Conservation (phyloP, 2,329 filamentous ascomycete genomes). For the Botrytis sinoallii region DNA sequence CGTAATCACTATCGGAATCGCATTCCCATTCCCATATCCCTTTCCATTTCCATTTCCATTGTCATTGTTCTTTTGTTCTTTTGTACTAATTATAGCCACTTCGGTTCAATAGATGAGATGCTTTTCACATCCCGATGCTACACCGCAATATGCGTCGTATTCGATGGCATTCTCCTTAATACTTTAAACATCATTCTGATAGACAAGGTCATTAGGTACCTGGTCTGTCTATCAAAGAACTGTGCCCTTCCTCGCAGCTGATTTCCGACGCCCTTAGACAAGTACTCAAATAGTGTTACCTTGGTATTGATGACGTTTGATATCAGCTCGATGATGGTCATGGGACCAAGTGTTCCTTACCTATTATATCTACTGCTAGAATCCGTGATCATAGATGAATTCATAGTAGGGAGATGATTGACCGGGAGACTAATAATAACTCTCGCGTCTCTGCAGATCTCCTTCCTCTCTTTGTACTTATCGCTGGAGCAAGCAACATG, state of each 20-base stretch:
- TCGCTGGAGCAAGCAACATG: not conserved
- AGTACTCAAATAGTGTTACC: not conserved
- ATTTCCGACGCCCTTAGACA: not conserved
- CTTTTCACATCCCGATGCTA: not conserved
- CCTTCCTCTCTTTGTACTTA: not conserved
- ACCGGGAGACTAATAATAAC: not conserved
- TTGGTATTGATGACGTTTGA: not conserved
- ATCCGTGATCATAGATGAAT: not conserved
- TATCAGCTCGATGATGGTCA: not conserved
- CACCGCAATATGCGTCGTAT: not conserved
- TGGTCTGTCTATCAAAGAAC: not conserved
- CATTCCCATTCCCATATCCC: not conserved
- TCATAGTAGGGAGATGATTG: not conserved
- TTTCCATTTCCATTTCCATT: not conserved
- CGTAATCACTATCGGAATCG: not conserved
- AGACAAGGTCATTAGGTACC: not conserved
- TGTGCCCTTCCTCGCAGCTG: not conserved
- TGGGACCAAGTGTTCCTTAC: not conserved
- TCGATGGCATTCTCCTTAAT: not conserved
- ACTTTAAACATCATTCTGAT: not conserved
- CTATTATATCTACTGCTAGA: not conserved
- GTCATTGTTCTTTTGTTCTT: not conserved
- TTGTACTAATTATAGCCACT: not conserved
- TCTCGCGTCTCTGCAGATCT: not conserved
- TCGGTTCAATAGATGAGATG: not conserved